A percentile compares a stretch with the other conserved stretches of the same genome.
These are phyloP conservation scores for Nelumbo lutea DNA, from an alignment of 164 flowering plant species.

Conservation along the genomic window DNA sequence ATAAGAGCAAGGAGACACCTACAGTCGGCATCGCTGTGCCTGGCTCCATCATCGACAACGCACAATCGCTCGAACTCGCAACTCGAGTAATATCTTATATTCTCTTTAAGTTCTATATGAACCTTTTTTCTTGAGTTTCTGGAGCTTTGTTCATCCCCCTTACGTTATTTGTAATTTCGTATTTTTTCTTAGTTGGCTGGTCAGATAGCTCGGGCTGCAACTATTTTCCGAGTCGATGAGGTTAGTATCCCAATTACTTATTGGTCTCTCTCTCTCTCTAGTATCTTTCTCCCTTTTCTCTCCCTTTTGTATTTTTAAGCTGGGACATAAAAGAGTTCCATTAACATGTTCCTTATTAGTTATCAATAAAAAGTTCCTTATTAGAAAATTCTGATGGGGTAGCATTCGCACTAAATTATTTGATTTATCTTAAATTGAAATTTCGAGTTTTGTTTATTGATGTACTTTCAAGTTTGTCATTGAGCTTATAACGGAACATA, in stretches of 20 bases:
- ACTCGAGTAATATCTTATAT: constrained; percentile 54
- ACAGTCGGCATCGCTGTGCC: constrained; percentile 81
- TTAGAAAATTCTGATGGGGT: neutral
- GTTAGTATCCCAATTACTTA: constrained; percentile 23
- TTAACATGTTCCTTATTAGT: too few relatives aligned
- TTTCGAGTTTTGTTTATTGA: neutral
- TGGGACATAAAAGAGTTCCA: too few relatives aligned
- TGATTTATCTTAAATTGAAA: neutral
- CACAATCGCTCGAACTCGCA: constrained; percentile 87
- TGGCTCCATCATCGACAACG: constrained; percentile 85
- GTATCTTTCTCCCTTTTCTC: too few relatives aligned
- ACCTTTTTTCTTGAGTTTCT: neutral
- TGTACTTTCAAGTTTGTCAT: too few relatives aligned
- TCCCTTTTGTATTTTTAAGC: too few relatives aligned
- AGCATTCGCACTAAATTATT: neutral
- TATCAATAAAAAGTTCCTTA: neutral
- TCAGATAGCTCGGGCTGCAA: constrained; percentile 95
- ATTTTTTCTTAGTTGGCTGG: constrained; percentile 73
- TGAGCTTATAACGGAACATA: too few relatives aligned
- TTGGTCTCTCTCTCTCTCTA: neutral
- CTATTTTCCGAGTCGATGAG: constrained; percentile 91
- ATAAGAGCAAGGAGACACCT: constrained; percentile 21
- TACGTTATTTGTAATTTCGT: neutral
- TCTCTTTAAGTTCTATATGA: neutral
- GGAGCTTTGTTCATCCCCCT: neutral